Percentiles rank a stretch among this genome's conserved stretches.
phyloP scores from a whole-genome alignment of 2,329 filamentous ascomycete genomes.

The Monilinia fructicola region DNA sequence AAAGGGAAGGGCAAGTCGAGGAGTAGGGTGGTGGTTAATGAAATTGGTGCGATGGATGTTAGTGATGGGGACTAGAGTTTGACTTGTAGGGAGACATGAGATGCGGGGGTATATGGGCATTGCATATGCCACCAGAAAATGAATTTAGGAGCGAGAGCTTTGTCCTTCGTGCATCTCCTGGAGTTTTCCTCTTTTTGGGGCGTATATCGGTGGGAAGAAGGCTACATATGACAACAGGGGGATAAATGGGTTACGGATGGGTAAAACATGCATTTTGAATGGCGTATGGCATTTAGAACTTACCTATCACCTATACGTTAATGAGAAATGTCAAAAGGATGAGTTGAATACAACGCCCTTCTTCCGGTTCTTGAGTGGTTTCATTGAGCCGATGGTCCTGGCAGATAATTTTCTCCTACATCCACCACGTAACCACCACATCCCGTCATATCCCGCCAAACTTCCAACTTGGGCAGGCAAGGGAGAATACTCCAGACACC shows the following conservation, averaged over 20 bases:
- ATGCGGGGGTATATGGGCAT: not conserved
- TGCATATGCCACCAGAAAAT: not conserved
- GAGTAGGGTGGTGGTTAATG: slow-evolving; percentile 41
- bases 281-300: slow-evolving; percentile 18
- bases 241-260: not conserved
- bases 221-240: not conserved
- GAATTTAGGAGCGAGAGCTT: not conserved
- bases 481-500: no score
- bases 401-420: no score
- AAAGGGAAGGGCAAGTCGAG: slow-evolving; percentile 48
- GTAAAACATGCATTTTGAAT: slow-evolving; percentile 14
- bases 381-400: no score
- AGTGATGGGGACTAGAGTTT: slow-evolving; percentile 51
- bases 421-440: no score
- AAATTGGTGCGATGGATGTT: slow-evolving; percentile 54
- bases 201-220: not conserved
- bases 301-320: not conserved
- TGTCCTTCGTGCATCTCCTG: not conserved
- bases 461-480: no score
- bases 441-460: no score
- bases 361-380: no score
- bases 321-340: not conserved
- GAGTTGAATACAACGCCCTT: not conserved
- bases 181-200: slow-evolving; percentile 2
- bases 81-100: not conserved